phyloP scores from a whole-genome alignment of 805 yeast species.

The Zygoascus tannicola region DNA sequence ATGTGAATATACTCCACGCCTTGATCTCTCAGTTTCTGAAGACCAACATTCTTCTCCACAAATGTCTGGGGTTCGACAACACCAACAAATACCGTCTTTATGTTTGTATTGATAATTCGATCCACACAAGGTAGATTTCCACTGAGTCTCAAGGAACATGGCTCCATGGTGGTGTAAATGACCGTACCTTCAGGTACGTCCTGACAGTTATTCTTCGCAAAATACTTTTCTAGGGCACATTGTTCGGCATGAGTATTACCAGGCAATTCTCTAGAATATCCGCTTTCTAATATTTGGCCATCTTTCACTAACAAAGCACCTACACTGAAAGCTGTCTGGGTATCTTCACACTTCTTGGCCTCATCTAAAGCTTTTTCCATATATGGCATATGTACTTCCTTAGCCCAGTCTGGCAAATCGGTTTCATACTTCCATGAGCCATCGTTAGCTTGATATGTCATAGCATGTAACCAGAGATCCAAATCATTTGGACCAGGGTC shows the following conservation, averaged over 20 bases:
- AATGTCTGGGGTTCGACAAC: constrained; percentile 85
- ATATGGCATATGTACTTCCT: constrained; percentile 43
- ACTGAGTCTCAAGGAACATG: constrained; percentile 80
- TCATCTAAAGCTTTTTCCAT: constrained; percentile 72
- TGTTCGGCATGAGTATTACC: constrained; percentile 99
- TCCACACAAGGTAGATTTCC: constrained; percentile 87
- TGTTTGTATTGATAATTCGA: constrained; percentile 50
- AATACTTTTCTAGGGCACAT: constrained; percentile 77
- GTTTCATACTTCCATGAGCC: constrained; percentile 63
- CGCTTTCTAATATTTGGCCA: constrained; percentile 57
- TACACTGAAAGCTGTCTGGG: constrained; percentile 85
- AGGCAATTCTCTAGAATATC: constrained; percentile 81
- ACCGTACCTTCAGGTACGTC: constrained; percentile 67
- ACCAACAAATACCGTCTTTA: constrained; percentile 80
- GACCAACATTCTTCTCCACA: constrained; percentile 67
- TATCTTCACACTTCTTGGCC: constrained; percentile 73
- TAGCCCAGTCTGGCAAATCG: constrained; percentile 76
- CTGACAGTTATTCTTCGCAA: constrained; percentile 26
- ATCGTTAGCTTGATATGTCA: constrained; percentile 44
- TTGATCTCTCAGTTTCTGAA: constrained; percentile 39
- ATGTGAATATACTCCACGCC: constrained; percentile 69
- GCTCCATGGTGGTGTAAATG: constrained; percentile 94
- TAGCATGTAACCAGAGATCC: constrained; percentile 87
- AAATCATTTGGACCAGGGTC: constrained; percentile 88
- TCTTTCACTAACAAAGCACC: constrained; percentile 77